Conservation (phyloP, 1,284 basidiomycete species). For the Trametes versicolor region DNA sequence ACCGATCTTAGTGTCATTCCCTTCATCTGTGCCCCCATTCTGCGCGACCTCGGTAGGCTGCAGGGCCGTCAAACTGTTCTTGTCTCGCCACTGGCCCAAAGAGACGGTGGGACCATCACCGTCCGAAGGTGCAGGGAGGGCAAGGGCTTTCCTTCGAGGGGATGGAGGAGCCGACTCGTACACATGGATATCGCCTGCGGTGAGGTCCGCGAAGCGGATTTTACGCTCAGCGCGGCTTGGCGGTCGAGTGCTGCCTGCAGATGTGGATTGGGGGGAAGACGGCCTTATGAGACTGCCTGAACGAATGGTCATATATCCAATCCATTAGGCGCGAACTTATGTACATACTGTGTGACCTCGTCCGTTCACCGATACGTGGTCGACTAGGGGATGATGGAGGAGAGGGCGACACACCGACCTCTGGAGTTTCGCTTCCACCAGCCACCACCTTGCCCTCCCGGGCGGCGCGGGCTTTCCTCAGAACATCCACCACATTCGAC, state of each 20-base stretch:
- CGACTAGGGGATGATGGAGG: constrained; percentile 27
- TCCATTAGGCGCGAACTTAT: constrained; percentile 23
- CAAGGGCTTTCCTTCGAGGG: constrained; percentile 60
- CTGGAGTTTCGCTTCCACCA: constrained; percentile 12
- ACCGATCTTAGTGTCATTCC: constrained; percentile 17
- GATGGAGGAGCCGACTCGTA: constrained; percentile 84
- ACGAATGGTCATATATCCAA: constrained; percentile 26
- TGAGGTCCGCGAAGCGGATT: constrained; percentile 65
- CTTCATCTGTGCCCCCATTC: neutral
- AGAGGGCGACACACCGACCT: constrained; percentile 25
- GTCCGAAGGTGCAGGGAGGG: constrained; percentile 59
- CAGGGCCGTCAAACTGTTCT: neutral
- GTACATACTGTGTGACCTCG: constrained; percentile 37
- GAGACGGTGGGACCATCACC: constrained; percentile 58
- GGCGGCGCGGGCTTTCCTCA: constrained; percentile 60
- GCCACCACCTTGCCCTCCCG: constrained; percentile 32
- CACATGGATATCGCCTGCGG: constrained; percentile 68
- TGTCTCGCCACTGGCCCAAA: constrained; percentile 54
- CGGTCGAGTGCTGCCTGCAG: constrained; percentile 50
- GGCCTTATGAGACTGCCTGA: constrained; percentile 32
- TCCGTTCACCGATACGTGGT: constrained; percentile 32
- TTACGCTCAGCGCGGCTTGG: constrained; percentile 53
- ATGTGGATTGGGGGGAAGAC: constrained; percentile 42
- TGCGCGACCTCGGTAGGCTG: neutral
- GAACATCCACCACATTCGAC: constrained; percentile 62